Evolutionary conservation across 108 stramenopile genomes (phyloP).

Genomic region (Aurantiochytrium sp.): DNA sequence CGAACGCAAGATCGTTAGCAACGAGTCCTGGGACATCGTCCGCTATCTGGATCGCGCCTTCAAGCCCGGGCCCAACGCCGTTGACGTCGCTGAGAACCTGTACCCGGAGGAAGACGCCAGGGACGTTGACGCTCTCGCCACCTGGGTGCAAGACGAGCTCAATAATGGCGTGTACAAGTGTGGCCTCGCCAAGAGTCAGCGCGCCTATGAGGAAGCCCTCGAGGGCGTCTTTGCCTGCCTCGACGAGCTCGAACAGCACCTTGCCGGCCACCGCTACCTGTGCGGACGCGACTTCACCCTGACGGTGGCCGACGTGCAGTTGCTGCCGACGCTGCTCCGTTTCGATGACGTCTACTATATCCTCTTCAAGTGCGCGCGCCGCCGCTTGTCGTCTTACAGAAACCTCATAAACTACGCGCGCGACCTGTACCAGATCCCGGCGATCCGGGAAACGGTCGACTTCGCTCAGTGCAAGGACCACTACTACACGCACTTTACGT

Average conservation of each 20-base stretch:
- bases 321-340: conserved; percentile 86
- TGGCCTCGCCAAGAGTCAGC: conserved; percentile 88
- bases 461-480: conserved; percentile 94
- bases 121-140: conserved; percentile 71
- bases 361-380: conserved; percentile 87
- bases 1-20: conserved; percentile 86
- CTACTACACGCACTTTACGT: conserved; percentile 50
- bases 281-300: conserved; percentile 61
- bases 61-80: conserved; percentile 34
- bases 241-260: conserved; percentile 70
- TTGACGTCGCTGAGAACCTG: conserved; percentile 61
- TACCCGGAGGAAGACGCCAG: conserved; percentile 71
- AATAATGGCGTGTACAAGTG: conserved; percentile 95
- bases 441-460: conserved; percentile 73
- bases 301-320: conserved; percentile 88
- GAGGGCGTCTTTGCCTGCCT: conserved; percentile 78
- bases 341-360: conserved; percentile 86
- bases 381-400: conserved; percentile 71
- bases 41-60: conserved; percentile 86
- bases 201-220: conserved; percentile 82
- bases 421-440: conserved; percentile 85
- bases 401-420: conserved; percentile 80
- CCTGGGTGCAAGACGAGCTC: conserved; percentile 80
- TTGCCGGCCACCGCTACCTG: conserved; percentile 72
- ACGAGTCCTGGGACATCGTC: conserved; percentile 92